Base-by-base conservation (phyloP, 306 rosid genomes). In the Adenanthera pavonina region DNA sequence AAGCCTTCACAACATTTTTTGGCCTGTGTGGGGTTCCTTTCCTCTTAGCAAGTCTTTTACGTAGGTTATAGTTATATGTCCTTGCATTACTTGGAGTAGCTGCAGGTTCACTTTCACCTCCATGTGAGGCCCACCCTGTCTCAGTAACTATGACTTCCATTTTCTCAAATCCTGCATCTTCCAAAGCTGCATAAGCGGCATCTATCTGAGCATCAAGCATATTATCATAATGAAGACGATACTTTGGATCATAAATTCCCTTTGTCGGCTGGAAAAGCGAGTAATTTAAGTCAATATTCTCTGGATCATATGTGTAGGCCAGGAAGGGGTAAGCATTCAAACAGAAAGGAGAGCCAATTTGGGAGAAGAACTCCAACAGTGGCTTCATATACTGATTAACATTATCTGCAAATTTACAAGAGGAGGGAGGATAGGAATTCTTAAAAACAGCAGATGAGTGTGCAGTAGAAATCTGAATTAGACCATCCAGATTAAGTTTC, bases 131-230 rank as follows among this genome's bases (percentile, higher is more conserved):
- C 99, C 98, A 95, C 53, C 99, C 99, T 30, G 99, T 95, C 85
- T 95, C 99, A 2, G 99, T 95, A 80, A 93, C 82, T 72, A 95
- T 82, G 83, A 95, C 92, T 89, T 95, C 96, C 98, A 93, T 95
- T 80, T 93, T 83, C 34, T 79, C 5, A 78, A 85, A 84, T 74
- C 99, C 99, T 25, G 93, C 97, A 86, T 87, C 82, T 85, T 89
- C 96, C 81, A 95, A 78, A 71, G 99, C 99, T 25, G 94, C 86
- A 87, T 95, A 93, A 47, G 97, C 94, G 34, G 98, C 99, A 78
- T 93, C 99, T 48, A 95, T 93, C 93, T 92, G 97, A 84, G 99
- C 98, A 89, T 95, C 99, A 41, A 95, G 97, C 99, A 93, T 89
- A 86, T 95, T 95, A 80, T 95, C 99, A 78, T 95, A 95, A 84